These are phyloP conservation scores for Apiospora rasikravindrae DNA, from an alignment of 2,329 filamentous ascomycete genomes.

Conservation along the genomic window DNA sequence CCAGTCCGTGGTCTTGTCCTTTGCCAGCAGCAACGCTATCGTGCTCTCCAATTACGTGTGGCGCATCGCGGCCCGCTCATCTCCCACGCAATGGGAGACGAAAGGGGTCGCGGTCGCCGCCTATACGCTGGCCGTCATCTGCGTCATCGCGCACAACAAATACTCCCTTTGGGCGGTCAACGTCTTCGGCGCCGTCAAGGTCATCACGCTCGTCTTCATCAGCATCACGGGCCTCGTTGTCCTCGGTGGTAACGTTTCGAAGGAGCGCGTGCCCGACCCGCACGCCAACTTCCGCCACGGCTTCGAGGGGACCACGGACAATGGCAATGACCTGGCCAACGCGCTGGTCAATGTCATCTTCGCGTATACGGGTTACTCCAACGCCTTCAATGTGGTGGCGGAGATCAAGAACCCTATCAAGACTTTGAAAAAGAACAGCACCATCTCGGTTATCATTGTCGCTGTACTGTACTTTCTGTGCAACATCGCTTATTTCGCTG, in stretches of 20 bases:
- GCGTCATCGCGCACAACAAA: slow-evolving; percentile 58
- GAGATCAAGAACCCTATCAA: slow-evolving; percentile 62
- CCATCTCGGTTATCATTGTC: slow-evolving; percentile 55
- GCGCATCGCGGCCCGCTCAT: slow-evolving; percentile 53
- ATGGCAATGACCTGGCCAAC: slow-evolving; percentile 55
- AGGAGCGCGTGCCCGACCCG: slow-evolving; percentile 51
- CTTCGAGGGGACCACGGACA: slow-evolving; percentile 54
- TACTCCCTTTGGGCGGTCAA: slow-evolving; percentile 63
- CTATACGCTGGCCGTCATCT: slow-evolving; percentile 63
- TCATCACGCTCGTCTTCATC: slow-evolving; percentile 67
- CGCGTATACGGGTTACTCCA: slow-evolving; percentile 61
- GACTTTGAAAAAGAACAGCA: slow-evolving; percentile 56
- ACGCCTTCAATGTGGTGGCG: slow-evolving; percentile 65
- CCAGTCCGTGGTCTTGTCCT: slow-evolving; percentile 60
- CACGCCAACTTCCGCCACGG: slow-evolving; percentile 59
- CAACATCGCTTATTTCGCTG: slow-evolving; percentile 66
- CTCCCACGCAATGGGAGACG: slow-evolving; percentile 65
- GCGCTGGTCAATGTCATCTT: slow-evolving; percentile 65
- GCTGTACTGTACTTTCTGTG: slow-evolving; percentile 60
- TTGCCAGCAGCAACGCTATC: slow-evolving; percentile 62
- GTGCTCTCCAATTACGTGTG: slow-evolving; percentile 69
- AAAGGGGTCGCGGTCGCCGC: slow-evolving; percentile 70
- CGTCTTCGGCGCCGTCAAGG: slow-evolving; percentile 61
- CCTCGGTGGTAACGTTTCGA: slow-evolving; percentile 57
- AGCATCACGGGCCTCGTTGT: slow-evolving; percentile 66